Conservation (phyloP, 305 asterid genomes). For the Solanum hybrid region DNA sequence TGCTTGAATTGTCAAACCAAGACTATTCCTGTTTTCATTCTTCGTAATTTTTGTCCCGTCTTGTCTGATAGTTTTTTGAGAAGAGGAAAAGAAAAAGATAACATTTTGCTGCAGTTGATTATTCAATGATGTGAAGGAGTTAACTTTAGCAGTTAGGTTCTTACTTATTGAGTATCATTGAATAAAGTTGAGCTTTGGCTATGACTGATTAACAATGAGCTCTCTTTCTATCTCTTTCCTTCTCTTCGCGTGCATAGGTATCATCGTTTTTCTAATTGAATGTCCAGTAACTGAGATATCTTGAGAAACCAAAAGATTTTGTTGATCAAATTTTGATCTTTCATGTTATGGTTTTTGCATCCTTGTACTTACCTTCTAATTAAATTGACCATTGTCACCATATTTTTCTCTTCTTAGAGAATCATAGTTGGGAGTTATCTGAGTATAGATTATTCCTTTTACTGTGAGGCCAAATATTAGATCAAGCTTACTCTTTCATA, state of each 20-base stretch:
- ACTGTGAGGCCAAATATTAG: background rate
- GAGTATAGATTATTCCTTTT: background rate
- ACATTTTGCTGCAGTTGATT: background rate
- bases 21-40: background rate
- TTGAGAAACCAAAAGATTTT: background rate
- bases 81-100: background rate
- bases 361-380: background rate
- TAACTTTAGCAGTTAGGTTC: constrained; percentile 3
- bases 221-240: background rate
- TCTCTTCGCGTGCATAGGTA: background rate
- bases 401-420: background rate
- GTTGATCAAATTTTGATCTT: background rate
- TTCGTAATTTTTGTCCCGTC: background rate
- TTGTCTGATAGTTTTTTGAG: background rate
- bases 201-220: background rate
- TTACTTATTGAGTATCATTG: background rate
- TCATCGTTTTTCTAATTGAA: background rate
- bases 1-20: background rate
- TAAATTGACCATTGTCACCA: background rate
- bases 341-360: background rate
- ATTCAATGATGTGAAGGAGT: background rate
- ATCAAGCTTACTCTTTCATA: background rate
- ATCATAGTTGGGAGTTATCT: background rate
- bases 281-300: background rate
- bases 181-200: constrained; percentile 2